Percentiles rank a stretch among this genome's conserved stretches.
These are phyloP conservation scores for Pseudopediastrum boryanum DNA, from an alignment of 139 green algal species.

Conservation along the genomic window DNA sequence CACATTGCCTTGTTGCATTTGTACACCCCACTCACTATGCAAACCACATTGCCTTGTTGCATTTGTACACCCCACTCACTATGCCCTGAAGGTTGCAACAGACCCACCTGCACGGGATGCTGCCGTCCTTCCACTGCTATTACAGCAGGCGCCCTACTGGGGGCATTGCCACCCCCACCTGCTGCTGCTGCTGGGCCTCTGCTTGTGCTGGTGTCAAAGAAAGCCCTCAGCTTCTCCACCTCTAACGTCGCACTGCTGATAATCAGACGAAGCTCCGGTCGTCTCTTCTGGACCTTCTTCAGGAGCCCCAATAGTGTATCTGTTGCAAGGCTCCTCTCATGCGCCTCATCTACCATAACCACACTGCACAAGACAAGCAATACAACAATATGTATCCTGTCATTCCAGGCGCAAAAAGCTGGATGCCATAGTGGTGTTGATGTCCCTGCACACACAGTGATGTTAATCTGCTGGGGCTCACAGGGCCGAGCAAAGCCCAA, in stretches of 20 bases:
- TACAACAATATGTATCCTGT: neutral
- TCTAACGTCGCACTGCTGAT: slow-evolving; percentile 90
- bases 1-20: too few relatives aligned
- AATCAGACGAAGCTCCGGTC: slow-evolving; percentile 87
- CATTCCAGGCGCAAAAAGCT: neutral
- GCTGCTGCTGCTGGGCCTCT: slow-evolving; percentile 21
- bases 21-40: too few relatives aligned
- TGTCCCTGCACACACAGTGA: too few relatives aligned
- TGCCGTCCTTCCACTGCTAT: slow-evolving; percentile 77
- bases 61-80: too few relatives aligned
- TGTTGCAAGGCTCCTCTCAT: slow-evolving; percentile 87
- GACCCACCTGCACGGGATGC: slow-evolving; percentile 76
- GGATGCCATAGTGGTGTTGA: neutral
- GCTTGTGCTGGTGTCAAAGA: slow-evolving; percentile 65
- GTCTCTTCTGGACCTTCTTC: slow-evolving; percentile 81
- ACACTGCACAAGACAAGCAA: slow-evolving; percentile 65
- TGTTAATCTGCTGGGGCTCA: too few relatives aligned
- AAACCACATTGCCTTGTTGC: too few relatives aligned
- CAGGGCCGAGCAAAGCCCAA: too few relatives aligned
- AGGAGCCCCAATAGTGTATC: slow-evolving; percentile 92
- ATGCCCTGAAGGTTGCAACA: too few relatives aligned
- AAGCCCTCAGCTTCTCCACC: slow-evolving; percentile 56
- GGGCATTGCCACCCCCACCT: neutral
- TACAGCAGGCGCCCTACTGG: slow-evolving; percentile 51
- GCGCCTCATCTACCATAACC: slow-evolving; percentile 93